Evolutionary conservation across 2,329 filamentous ascomycete genomes (phyloP).

Genomic region (Graphiopsis chlorocephala): DNA sequence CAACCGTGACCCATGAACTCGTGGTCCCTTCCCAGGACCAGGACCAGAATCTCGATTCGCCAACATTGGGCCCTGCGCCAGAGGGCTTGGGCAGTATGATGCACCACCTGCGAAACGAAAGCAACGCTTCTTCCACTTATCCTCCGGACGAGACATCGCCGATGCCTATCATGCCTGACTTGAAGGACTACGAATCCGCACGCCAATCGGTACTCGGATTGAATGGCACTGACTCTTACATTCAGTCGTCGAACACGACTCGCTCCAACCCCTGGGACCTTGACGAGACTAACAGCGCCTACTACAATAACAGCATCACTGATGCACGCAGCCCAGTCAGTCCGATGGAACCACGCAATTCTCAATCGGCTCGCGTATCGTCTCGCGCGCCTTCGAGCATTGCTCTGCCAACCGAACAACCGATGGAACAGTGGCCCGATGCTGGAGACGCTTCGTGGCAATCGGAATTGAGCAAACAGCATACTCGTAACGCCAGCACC

Average conservation of each 20-base stretch:
- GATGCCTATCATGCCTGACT: conserved; percentile 24
- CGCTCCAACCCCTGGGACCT: conserved; percentile 56
- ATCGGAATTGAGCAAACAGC: conserved; percentile 46
- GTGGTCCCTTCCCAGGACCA: not conserved
- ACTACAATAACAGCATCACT: conserved; percentile 24
- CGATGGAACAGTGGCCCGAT: conserved; percentile 17
- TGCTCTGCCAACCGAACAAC: conserved; percentile 1
- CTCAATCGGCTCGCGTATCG: not conserved
- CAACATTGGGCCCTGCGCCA: conserved; percentile 66
- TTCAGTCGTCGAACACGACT: conserved; percentile 49
- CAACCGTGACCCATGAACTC: not conserved
- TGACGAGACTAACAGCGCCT: conserved; percentile 47
- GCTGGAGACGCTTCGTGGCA: conserved; percentile 43
- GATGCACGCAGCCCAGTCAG: not conserved
- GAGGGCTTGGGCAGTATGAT: conserved; percentile 60
- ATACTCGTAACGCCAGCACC: conserved; percentile 49
- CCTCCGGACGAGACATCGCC: conserved; percentile 41
- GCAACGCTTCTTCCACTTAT: conserved; percentile 77
- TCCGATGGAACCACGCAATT: not conserved
- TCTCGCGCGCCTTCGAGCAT: conserved; percentile 7
- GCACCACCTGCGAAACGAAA: conserved; percentile 76
- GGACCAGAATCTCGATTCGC: conserved; percentile 50
- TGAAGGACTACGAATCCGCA: conserved; percentile 21
- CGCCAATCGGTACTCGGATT: conserved; percentile 15
- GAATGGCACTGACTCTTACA: conserved; percentile 32